phyloP scores from a whole-genome alignment of 768 basidiomycete genomes.

The Favolaschia claudopus region DNA sequence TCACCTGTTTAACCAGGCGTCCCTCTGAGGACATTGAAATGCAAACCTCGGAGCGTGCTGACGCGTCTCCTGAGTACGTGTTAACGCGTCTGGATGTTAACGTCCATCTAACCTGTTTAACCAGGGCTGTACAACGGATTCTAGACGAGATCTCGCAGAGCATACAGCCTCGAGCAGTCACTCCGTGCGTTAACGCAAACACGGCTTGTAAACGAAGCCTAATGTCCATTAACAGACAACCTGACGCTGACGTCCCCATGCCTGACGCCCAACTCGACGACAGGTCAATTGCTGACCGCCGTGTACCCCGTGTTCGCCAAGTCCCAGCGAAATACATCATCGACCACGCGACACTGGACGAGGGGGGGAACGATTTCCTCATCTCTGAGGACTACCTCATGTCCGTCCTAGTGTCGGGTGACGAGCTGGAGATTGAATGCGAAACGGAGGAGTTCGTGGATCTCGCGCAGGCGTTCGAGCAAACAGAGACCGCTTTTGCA shows the following conservation, averaged over 20 bases:
- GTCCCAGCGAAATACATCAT: neutral
- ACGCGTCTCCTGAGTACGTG: neutral
- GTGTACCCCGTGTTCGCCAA: neutral
- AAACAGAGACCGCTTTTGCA: slow-evolving; percentile 11
- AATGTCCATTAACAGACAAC: neutral
- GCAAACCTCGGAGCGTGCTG: slow-evolving; percentile 1
- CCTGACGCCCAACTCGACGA: neutral
- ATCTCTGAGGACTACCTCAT: neutral
- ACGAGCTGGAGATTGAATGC: slow-evolving; percentile 12
- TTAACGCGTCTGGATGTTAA: too few relatives aligned
- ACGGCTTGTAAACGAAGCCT: neutral
- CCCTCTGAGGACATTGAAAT: slow-evolving; percentile 7
- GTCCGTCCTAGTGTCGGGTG: slow-evolving; percentile 13
- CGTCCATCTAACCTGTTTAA: too few relatives aligned
- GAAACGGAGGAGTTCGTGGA: neutral
- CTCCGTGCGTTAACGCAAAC: too few relatives aligned
- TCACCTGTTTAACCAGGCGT: slow-evolving; percentile 6
- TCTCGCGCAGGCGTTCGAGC: neutral
- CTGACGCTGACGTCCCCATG: neutral
- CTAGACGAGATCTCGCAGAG: too few relatives aligned
- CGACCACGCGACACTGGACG: slow-evolving; percentile 4
- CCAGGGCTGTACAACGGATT: too few relatives aligned
- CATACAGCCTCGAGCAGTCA: too few relatives aligned
- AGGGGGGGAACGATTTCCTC: slow-evolving; percentile 10
- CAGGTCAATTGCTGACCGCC: neutral